phyloP scores from a whole-genome alignment of 2,329 filamentous ascomycete species.

The Nemania serpens region DNA sequence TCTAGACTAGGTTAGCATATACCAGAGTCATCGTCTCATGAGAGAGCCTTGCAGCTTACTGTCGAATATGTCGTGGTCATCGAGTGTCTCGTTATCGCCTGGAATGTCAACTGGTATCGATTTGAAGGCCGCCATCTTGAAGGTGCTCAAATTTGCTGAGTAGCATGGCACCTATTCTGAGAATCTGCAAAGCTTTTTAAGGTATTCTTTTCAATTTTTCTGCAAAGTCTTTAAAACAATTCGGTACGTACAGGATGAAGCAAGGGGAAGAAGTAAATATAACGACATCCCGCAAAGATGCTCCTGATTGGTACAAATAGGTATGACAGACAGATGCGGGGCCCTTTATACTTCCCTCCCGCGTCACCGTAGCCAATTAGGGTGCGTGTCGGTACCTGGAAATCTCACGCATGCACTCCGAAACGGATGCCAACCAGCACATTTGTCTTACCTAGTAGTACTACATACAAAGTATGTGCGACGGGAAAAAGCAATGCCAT shows the following conservation, averaged over 20 bases:
- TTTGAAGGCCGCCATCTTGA: constrained; percentile 3
- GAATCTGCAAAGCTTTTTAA: not conserved
- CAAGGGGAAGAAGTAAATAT: not conserved
- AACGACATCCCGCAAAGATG: not conserved
- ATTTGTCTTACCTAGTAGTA: too few species aligned
- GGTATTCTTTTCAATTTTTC: not conserved
- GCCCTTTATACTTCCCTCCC: constrained; percentile 3
- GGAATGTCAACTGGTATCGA: not conserved
- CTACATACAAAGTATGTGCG: too few species aligned
- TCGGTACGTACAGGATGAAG: not conserved
- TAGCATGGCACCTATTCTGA: not conserved
- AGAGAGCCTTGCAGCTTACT: not conserved
- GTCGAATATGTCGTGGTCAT: constrained; percentile 2
- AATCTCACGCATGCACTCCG: too few species aligned
- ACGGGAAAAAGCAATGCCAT: too few species aligned
- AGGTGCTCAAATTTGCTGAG: not conserved
- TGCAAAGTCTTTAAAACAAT: not conserved
- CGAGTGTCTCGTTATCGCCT: not conserved
- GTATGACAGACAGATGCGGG: constrained; percentile 1
- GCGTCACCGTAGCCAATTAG: constrained; percentile 8
- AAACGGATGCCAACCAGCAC: too few species aligned
- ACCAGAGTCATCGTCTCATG: not conserved
- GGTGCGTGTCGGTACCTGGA: not conserved
- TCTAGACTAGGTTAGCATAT: constrained; percentile 1
- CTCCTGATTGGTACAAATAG: constrained; percentile 4